Percentiles rank a stretch among this genome's conserved stretches.
These are phyloP conservation scores for Dryas drummondii DNA, from an alignment of 306 rosid genomes.

Conservation along the genomic window DNA sequence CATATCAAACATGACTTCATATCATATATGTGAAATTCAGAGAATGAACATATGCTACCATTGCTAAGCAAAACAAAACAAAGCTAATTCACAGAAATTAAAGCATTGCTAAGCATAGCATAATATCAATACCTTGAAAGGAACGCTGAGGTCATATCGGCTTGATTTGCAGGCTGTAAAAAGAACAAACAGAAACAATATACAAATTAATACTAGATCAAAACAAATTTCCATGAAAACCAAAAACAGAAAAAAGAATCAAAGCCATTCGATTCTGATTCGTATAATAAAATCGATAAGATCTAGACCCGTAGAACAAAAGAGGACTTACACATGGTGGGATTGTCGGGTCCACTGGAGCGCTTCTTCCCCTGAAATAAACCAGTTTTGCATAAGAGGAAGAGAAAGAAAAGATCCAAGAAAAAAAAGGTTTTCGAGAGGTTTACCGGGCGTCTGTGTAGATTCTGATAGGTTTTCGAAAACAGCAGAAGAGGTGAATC, in stretches of 20 bases:
- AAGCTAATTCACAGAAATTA: no score
- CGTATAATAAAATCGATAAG: not conserved
- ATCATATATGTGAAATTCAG: no score
- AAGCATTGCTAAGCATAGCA: not conserved
- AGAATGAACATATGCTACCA: no score
- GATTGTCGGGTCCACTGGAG: constrained; percentile 86
- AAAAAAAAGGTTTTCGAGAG: no score
- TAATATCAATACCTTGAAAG: constrained; percentile 65
- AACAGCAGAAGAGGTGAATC: not conserved
- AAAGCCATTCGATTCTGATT: not conserved
- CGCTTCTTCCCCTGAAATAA: constrained; percentile 78
- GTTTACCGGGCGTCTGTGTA: constrained; percentile 57
- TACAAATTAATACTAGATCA: not conserved
- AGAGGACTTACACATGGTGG: constrained; percentile 63
- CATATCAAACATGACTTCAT: no score
- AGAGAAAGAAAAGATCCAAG: not conserved
- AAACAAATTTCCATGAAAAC: not conserved
- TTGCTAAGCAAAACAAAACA: no score
- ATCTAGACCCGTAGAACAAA: not conserved
- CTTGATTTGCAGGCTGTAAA: constrained; percentile 90
- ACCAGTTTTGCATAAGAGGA: not conserved
- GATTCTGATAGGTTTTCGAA: not conserved
- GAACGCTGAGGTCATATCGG: constrained; percentile 86
- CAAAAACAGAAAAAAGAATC: not conserved
- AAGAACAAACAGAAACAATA: no score